A percentile compares a stretch with the other conserved stretches of the same genome.
phyloP scores from a whole-genome alignment of 768 basidiomycete species.

The Candolleomyces eurysporus region DNA sequence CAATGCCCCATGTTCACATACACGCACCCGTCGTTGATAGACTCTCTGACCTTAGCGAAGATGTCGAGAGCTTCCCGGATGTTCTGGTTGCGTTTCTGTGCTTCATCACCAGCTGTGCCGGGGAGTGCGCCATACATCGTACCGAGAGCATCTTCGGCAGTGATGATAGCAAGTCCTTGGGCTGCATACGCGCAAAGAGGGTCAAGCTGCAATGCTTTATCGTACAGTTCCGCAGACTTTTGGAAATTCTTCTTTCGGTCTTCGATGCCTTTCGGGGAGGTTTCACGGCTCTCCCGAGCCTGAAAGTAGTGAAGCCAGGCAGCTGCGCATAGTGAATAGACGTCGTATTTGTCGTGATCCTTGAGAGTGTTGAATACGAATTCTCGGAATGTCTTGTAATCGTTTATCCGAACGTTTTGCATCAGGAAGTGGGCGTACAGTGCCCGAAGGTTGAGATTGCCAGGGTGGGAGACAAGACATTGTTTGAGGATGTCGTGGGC shows the following conservation, averaged over 20 bases:
- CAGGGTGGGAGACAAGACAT: constrained; percentile 72
- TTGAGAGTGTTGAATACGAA: constrained; percentile 90
- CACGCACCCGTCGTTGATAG: constrained; percentile 76
- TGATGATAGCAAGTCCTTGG: constrained; percentile 90
- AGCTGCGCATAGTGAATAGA: constrained; percentile 88
- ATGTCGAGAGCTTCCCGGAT: constrained; percentile 86
- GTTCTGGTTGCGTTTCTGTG: constrained; percentile 62
- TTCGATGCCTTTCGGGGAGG: constrained; percentile 50
- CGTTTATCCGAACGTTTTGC: constrained; percentile 49
- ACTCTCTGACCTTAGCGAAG: constrained; percentile 90
- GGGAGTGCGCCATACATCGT: constrained; percentile 53
- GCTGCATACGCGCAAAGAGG: constrained; percentile 89
- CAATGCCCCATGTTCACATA: constrained; percentile 98
- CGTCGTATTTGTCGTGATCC: constrained; percentile 81
- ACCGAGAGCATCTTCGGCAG: constrained; percentile 89
- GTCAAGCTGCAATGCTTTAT: constrained; percentile 85
- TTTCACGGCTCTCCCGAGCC: constrained; percentile 80
- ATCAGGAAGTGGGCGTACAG: constrained; percentile 93
- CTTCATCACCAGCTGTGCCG: constrained; percentile 56
- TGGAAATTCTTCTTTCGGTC: constrained; percentile 79
- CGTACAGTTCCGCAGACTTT: constrained; percentile 86
- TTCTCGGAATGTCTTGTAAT: constrained; percentile 72
- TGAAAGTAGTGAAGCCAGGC: constrained; percentile 86
- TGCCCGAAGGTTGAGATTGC: constrained; percentile 85
- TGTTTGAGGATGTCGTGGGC: constrained; percentile 92